Percentiles rank a stretch among this genome's conserved stretches.
phyloP scores from a whole-genome alignment of 352 stramenopile genomes.

The Phytophthora sp. region DNA sequence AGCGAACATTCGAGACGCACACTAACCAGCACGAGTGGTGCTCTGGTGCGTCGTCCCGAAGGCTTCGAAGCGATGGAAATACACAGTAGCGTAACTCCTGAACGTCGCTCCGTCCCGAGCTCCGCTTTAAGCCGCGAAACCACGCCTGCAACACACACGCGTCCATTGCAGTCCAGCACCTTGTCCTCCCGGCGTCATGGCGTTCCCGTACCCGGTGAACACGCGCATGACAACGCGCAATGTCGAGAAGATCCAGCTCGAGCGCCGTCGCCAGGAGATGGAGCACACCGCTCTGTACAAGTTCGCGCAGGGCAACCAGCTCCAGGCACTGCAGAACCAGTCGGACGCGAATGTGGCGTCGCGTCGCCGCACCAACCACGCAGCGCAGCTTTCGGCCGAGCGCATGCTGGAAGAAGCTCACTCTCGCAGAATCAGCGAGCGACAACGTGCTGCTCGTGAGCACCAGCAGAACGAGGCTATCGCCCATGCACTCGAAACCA shows the following conservation, averaged over 20 bases:
- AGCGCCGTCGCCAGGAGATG: constrained; percentile 65
- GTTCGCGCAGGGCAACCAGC: constrained; percentile 62
- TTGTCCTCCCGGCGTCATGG: constrained; percentile 34
- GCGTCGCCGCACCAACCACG: constrained; percentile 58
- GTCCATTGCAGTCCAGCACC: neutral
- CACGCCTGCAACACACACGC: no score
- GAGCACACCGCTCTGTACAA: constrained; percentile 58
- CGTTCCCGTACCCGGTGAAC: constrained; percentile 61
- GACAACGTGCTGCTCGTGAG: constrained; percentile 43
- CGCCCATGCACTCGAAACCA: constrained; percentile 71
- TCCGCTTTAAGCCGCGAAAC: constrained; percentile 17
- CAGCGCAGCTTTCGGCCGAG: constrained; percentile 71
- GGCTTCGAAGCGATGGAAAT: constrained; percentile 22
- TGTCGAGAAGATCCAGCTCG: constrained; percentile 66
- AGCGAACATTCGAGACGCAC: no score
- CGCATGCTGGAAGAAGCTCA: constrained; percentile 67
- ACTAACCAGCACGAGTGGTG: no score
- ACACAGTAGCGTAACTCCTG: constrained; percentile 16
- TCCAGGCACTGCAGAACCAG: constrained; percentile 68
- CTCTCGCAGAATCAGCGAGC: constrained; percentile 10
- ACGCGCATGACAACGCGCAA: constrained; percentile 68
- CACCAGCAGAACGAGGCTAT: constrained; percentile 78
- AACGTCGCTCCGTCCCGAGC: no score
- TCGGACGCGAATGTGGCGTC: constrained; percentile 61
- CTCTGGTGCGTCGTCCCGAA: no score